Conservation (phyloP, 2,329 filamentous ascomycete species). For the Penicillium frequentans region DNA sequence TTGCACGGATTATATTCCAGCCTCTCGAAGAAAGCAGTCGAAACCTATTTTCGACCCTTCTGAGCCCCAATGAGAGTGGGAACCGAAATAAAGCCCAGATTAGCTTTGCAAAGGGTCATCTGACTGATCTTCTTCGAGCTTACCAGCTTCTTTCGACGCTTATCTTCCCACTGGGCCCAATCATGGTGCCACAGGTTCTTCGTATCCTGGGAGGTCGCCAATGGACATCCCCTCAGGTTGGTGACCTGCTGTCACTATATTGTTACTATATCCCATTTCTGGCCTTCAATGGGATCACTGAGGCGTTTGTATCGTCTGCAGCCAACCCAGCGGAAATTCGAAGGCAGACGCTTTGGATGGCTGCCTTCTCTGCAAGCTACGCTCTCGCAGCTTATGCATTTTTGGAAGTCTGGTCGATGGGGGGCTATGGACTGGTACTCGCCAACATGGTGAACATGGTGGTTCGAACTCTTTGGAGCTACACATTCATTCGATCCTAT, state of each 20-base stretch:
- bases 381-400: conserved; percentile 72
- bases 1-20: conserved; percentile 88
- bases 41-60: conserved; percentile 81
- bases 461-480: conserved; percentile 80
- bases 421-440: conserved; percentile 76
- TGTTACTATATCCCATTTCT: conserved; percentile 92
- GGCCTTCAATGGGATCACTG: conserved; percentile 85
- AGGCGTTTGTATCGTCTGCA: conserved; percentile 89
- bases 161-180: conserved; percentile 70
- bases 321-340: conserved; percentile 74
- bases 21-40: conserved; percentile 93
- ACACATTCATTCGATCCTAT: conserved; percentile 67
- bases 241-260: conserved; percentile 72
- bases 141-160: conserved; percentile 74
- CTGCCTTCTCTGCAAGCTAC: conserved; percentile 74
- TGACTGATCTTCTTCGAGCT: conserved; percentile 59
- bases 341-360: conserved; percentile 80
- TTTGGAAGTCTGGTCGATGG: conserved; percentile 66
- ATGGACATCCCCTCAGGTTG: conserved; percentile 75
- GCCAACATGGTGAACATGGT: conserved; percentile 91
- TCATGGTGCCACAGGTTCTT: conserved; percentile 71
- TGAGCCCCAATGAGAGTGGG: conserved; percentile 47
- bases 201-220: conserved; percentile 71
- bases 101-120: conserved; percentile 31
- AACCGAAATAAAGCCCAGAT: conserved; percentile 19